These are phyloP conservation scores for Penicillium bovifimosum DNA, from an alignment of 495 filamentous ascomycete species.

Conservation along the genomic window DNA sequence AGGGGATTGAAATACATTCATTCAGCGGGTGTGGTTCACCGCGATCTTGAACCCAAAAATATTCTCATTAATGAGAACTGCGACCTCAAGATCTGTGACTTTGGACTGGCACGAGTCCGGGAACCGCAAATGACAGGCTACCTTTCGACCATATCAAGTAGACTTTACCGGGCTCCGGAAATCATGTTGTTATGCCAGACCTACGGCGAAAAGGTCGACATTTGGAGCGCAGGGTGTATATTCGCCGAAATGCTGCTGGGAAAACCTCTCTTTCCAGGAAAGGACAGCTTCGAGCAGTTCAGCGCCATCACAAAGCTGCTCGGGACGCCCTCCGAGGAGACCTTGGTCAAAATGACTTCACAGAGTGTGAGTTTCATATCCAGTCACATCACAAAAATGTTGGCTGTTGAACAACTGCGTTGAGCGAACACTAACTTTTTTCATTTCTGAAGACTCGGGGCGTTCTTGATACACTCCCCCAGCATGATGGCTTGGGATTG, in stretches of 20 bases:
- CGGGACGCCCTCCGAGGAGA: constrained; percentile 71
- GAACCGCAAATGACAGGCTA: constrained; percentile 94
- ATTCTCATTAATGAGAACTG: constrained; percentile 94
- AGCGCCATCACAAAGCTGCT: constrained; percentile 89
- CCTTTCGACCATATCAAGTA: constrained; percentile 65
- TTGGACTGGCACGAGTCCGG: constrained; percentile 83
- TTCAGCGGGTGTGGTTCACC: constrained; percentile 85
- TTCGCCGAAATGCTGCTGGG: constrained; percentile 96
- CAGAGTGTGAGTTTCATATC: constrained; percentile 1
- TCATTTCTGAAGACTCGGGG: not conserved
- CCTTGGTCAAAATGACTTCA: constrained; percentile 10
- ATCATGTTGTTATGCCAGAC: constrained; percentile 98
- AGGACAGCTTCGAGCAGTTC: constrained; percentile 92
- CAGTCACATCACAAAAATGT: too few species aligned
- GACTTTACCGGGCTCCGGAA: constrained; percentile 88
- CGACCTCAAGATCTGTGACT: constrained; percentile 93
- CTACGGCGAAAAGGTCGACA: constrained; percentile 91
- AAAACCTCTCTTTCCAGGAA: constrained; percentile 87
- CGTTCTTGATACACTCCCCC: constrained; percentile 2
- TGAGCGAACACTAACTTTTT: not conserved
- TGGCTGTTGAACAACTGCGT: too few species aligned
- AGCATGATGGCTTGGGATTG: not conserved
- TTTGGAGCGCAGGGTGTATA: constrained; percentile 93
- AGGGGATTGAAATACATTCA: constrained; percentile 84
- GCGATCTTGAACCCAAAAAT: constrained; percentile 86